These are phyloP conservation scores for Kazachstania africana DNA, from an alignment of 805 yeast genomes.

Conservation along the genomic window DNA sequence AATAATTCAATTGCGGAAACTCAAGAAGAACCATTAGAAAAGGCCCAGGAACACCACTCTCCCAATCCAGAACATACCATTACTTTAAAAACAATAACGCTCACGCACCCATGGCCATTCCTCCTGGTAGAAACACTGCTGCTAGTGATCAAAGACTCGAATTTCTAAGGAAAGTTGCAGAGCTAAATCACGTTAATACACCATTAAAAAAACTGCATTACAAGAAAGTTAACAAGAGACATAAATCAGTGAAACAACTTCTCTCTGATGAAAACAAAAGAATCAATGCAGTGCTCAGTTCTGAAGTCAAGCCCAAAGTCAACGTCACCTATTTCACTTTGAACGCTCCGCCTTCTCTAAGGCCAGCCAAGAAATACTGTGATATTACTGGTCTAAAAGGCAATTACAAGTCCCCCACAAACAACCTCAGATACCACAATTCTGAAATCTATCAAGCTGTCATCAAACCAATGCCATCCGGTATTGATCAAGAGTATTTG, in stretches of 20 bases:
- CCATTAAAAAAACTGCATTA: slow-evolving; percentile 51
- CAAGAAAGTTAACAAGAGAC: slow-evolving; percentile 45
- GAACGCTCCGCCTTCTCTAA: slow-evolving; percentile 78
- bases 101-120: too few relatives aligned
- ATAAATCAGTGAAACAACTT: slow-evolving; percentile 64
- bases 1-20: too few relatives aligned
- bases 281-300: slow-evolving; percentile 24
- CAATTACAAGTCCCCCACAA: slow-evolving; percentile 60
- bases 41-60: too few relatives aligned
- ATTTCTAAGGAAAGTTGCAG: slow-evolving; percentile 18
- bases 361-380: slow-evolving; percentile 75
- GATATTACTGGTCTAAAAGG: slow-evolving; percentile 87
- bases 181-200: slow-evolving; percentile 9
- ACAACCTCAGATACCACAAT: slow-evolving; percentile 67
- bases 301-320: slow-evolving; percentile 2
- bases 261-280: slow-evolving; percentile 70
- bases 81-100: too few relatives aligned
- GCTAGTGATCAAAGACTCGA: slow-evolving; percentile 14
- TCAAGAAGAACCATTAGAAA: too few relatives aligned
- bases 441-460: slow-evolving; percentile 73
- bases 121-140: too few relatives aligned
- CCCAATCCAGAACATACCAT: too few relatives aligned
- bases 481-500: slow-evolving; percentile 86
- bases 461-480: slow-evolving; percentile 67
- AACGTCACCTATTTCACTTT: slow-evolving; percentile 55